Base-by-base conservation (phyloP, 257 asterid species). In the Petunia secreta region DNA sequence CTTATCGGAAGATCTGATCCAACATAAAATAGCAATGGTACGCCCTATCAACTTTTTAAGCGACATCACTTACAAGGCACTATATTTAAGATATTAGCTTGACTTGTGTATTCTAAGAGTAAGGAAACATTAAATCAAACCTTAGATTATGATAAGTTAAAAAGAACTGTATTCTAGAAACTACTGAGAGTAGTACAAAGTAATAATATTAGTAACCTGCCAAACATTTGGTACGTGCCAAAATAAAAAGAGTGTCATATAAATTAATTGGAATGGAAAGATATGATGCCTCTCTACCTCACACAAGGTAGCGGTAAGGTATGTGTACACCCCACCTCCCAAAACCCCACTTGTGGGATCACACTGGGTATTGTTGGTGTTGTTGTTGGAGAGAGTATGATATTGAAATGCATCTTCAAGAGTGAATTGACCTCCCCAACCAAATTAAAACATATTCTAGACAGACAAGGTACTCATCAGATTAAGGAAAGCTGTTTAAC, bases 371-470 rank as follows among this genome's bases (percentile, higher is more conserved):
- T 25, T 25, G 25, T 25, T 25, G 25, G 25, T 25, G 25, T 25
- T 25, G 25, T 25, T 25, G 25, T 25, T 25, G 25, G 43, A 71
- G 77, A 48, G 4, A 41, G 50, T 71, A 10, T 68, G 57, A 44
- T 68, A 68, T 16, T 44, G 57, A 69, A 10, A 37, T 48, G 77
- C 59, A 71, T 48, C 77, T 25, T 71, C 77, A 71, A 46, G 44
- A 46, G 6, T 5, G 11, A 71, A 48, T 39, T 48, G 13, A 71
- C 59, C 53, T 71, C 77, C 25, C 77, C 77, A 10, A 11, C 43
- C 43, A 71, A 48, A 48, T 71, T 10, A 48, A 71, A 71, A 14
- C 40, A 69, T 46, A 25, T 71, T 48, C 77, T 71, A 71, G 11
- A 48, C 40, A 13, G 40, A 71, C 34, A 71, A 25, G 41, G 6